Evolutionary conservation across 1,284 basidiomycete genomes (phyloP).

Genomic region (Puccinia triticina): DNA sequence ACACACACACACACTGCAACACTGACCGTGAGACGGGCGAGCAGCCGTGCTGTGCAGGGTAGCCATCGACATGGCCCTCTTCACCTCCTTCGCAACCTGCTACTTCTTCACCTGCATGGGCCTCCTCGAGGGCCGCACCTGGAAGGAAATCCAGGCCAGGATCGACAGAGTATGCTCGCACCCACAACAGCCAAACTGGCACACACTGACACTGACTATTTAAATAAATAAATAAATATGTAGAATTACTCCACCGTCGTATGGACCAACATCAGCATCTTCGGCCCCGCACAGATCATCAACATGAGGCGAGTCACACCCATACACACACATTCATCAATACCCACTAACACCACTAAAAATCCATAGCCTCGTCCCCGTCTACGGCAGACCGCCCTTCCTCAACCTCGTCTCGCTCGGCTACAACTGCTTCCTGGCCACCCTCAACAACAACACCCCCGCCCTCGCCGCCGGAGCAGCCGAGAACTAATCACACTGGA

Average conservation of each 20-base stretch:
- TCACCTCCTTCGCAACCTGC: conserved; percentile 56
- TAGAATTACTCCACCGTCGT: conserved; percentile 51
- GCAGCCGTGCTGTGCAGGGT: conserved; percentile 55
- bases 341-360: not conserved
- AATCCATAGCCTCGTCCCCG: conserved; percentile 52
- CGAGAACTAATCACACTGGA: not conserved
- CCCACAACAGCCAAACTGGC: too few relatives aligned
- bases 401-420: conserved; percentile 55
- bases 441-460: not conserved
- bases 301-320: conserved; percentile 52
- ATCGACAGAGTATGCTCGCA: conserved; percentile 12
- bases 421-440: conserved; percentile 34
- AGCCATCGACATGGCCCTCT: conserved; percentile 55
- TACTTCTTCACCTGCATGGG: conserved; percentile 57
- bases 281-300: conserved; percentile 55
- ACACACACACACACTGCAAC: too few relatives aligned
- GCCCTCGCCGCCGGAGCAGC: not conserved
- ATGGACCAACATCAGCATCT: conserved; percentile 54
- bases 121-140: conserved; percentile 54
- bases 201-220: conserved; percentile 49
- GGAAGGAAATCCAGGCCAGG: conserved; percentile 52
- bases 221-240: too few relatives aligned
- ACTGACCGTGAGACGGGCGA: too few relatives aligned
- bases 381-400: conserved; percentile 57
- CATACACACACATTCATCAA: not conserved